Evolutionary conservation across 805 yeast genomes (phyloP), one percentile per base, ranked within the genome.

Genomic region (Lipomyces mesembrius): DNA sequence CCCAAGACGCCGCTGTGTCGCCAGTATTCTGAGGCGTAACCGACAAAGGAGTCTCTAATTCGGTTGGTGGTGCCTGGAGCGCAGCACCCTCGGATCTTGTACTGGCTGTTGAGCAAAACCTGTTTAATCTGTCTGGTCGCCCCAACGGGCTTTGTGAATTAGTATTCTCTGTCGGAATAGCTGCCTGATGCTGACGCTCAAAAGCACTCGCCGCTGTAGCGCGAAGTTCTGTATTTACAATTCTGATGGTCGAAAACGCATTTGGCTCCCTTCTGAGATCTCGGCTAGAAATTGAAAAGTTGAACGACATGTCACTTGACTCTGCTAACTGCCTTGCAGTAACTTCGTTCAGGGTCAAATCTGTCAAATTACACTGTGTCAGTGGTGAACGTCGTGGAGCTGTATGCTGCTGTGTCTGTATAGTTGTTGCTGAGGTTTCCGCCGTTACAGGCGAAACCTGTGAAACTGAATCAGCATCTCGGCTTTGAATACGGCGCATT

Each of bases 1-100:
- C 59, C 59, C 59, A 56, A 8, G 59, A 56, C 2, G 59, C 49
- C 14, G 59, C 37, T 2, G 59, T 56, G 29, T 25, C 56, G 49
- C 59, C 59, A 4, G 59, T 56, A 11, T 14, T 14, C 49, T 56
- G 59, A 6, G 59, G 59, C 22, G 58, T 17, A 20, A 55, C 27
- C 9, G 59, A 9, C 25, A 17, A 6, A 20, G 59, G 59, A 12
- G 59, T 20, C 56, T 17, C 3, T 6, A 9, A 4, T 12, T 55
- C 14, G 8, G 29, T 56, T 11, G n/a, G n/a, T 3, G 53, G 27
- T 3, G 34, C n/a, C 17, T 34, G 55, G 17, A 52, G 17, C n/a
- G 59, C 17, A 20, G 59, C 22, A 4, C 54, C 43, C 14, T 2
- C 17, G 12, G 59, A 56, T 12, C 20, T 54, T 1, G 54, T 56